Evolutionary conservation across 2,329 filamentous ascomycete species (phyloP).

Genomic region (Didymella glomerata): DNA sequence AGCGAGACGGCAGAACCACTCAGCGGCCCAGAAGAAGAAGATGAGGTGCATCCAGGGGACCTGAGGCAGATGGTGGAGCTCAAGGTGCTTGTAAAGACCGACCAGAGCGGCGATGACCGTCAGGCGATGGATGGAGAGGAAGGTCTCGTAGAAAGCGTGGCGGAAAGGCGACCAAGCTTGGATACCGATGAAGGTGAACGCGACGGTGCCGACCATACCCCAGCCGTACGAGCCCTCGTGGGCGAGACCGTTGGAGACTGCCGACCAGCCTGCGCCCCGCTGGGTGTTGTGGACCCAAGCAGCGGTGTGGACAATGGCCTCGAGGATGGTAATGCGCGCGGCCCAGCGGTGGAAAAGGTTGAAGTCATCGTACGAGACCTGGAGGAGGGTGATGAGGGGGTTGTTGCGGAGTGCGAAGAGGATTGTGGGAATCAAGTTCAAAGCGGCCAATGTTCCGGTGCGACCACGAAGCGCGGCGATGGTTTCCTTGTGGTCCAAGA

Average conservation of each 20-base stretch:
- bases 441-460: conserved; percentile 80
- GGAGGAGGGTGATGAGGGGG: conserved; percentile 80
- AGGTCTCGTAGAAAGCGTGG: conserved; percentile 97
- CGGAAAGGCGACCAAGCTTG: conserved; percentile 80
- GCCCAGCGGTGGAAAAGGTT: conserved; percentile 89
- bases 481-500: conserved; percentile 62
- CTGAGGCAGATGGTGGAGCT: conserved; percentile 71
- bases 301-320: conserved; percentile 74
- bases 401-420: conserved; percentile 93
- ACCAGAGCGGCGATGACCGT: conserved; percentile 73
- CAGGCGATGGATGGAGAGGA: conserved; percentile 84
- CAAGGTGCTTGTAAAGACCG: conserved; percentile 81
- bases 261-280: conserved; percentile 68
- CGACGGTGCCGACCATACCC: conserved; percentile 67
- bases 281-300: conserved; percentile 75
- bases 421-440: conserved; percentile 92
- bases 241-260: conserved; percentile 63
- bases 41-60: conserved; percentile 77
- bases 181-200: conserved; percentile 72
- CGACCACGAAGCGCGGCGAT: conserved; percentile 85
- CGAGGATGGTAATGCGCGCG: conserved; percentile 74
- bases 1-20: conserved; percentile 61
- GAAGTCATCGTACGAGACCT: conserved; percentile 95
- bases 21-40: conserved; percentile 78
- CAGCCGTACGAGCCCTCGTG: conserved; percentile 70